phyloP scores from a whole-genome alignment of 495 filamentous ascomycete species.

The Neurospora tetrasperma region DNA sequence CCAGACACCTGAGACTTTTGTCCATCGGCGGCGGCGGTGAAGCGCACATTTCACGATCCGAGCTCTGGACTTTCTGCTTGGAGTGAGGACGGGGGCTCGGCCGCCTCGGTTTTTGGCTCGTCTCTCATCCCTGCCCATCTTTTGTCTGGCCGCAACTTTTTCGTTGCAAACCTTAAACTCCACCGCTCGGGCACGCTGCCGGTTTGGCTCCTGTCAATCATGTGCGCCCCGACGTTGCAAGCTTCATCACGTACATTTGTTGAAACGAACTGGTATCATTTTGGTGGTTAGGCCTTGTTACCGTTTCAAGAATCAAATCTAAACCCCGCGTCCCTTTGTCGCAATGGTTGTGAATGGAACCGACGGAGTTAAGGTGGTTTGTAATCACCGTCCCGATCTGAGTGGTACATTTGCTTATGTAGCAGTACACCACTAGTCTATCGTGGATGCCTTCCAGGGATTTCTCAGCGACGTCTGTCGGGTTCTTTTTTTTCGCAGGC shows the following conservation, averaged over 20 bases:
- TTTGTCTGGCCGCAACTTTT: not conserved
- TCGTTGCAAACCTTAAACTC: not conserved
- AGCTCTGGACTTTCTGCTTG: not conserved
- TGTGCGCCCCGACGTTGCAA: not conserved
- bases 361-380: slow-evolving; percentile 1
- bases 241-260: not conserved
- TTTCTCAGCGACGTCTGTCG: not conserved
- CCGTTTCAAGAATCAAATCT: not conserved
- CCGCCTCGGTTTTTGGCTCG: not conserved
- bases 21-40: slow-evolving; percentile 9
- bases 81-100: not conserved
- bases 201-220: not conserved
- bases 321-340: not conserved
- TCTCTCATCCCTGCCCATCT: not conserved
- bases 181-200: not conserved
- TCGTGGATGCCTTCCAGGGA: not conserved
- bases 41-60: slow-evolving; percentile 1
- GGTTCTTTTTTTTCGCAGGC: not conserved
- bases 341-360: not conserved
- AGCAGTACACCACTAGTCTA: not conserved
- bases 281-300: not conserved
- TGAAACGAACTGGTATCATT: not conserved
- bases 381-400: not conserved
- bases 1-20: slow-evolving; percentile 6
- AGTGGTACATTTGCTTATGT: not conserved